Evolutionary conservation across 129 eudicot species (phyloP).

Genomic region (Pulicaria dysenterica): DNA sequence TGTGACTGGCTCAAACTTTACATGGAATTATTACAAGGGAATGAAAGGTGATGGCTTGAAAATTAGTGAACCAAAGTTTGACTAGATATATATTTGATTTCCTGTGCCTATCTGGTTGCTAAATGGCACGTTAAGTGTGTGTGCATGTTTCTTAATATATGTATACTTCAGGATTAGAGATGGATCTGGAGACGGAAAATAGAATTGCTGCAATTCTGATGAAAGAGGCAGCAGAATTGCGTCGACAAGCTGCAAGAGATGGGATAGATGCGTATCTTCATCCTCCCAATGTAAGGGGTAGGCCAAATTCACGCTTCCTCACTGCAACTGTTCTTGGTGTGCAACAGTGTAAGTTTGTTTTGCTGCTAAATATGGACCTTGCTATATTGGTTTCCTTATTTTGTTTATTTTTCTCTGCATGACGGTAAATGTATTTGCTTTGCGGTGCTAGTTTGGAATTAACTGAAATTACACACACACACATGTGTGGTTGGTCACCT

Average conservation of each 20-base stretch:
- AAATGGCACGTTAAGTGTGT: not conserved
- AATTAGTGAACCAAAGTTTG: too few species aligned
- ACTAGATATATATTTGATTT: not conserved
- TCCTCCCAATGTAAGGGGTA: constrained; percentile 68
- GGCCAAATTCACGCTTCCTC: constrained; percentile 91
- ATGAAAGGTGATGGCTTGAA: too few species aligned
- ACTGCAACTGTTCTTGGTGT: constrained; percentile 96
- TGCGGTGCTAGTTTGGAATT: not conserved
- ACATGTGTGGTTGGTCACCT: too few species aligned
- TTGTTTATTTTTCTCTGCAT: too few species aligned
- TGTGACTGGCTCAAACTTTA: not conserved
- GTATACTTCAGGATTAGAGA: constrained; percentile 23
- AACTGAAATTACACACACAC: not conserved
- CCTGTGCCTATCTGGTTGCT: not conserved
- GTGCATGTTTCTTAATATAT: not conserved
- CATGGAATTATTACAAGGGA: not conserved
- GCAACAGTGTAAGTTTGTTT: constrained; percentile 62
- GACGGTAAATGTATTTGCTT: not conserved
- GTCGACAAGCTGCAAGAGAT: constrained; percentile 73
- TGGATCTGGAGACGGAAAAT: constrained; percentile 94
- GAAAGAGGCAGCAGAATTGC: constrained; percentile 92
- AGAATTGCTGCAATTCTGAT: constrained; percentile 84
- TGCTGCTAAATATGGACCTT: not conserved
- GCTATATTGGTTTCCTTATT: not conserved
- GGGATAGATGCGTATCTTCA: constrained; percentile 52